These are phyloP conservation scores for Solanum hybrid DNA, from an alignment of 305 asterid genomes.

Conservation along the genomic window DNA sequence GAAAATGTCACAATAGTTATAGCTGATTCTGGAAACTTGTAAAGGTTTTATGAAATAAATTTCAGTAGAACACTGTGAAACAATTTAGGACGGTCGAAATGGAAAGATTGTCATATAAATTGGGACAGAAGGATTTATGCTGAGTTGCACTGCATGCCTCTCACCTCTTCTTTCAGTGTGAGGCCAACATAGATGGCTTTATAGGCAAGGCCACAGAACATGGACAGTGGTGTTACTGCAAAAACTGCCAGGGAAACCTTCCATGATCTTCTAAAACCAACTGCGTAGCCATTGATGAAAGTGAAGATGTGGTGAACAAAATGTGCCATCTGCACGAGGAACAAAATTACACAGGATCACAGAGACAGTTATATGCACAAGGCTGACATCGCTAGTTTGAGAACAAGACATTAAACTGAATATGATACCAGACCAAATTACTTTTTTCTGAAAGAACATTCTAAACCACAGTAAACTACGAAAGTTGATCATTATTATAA, in stretches of 20 bases:
- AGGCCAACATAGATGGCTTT: constrained; percentile 76
- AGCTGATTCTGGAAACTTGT: not conserved
- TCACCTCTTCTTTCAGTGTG: constrained; percentile 79
- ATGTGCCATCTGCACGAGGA: constrained; percentile 64
- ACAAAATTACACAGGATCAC: constrained; percentile 2
- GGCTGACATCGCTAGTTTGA: not conserved
- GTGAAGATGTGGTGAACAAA: constrained; percentile 74
- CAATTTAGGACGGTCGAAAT: not conserved
- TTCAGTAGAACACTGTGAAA: not conserved
- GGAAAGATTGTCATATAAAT: not conserved
- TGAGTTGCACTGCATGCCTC: not conserved
- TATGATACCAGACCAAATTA: not conserved
- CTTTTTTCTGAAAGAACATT: not conserved
- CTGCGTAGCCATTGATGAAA: constrained; percentile 61
- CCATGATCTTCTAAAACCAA: constrained; percentile 59
- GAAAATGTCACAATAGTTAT: not conserved
- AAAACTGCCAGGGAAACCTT: constrained; percentile 68
- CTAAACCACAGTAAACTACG: not conserved
- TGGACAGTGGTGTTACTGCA: constrained; percentile 75
- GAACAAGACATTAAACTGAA: not conserved
- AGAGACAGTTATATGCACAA: not conserved
- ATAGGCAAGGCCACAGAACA: constrained; percentile 75
- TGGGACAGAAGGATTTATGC: not conserved
- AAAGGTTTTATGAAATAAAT: not conserved
- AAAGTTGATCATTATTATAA: not conserved